Percentiles rank a stretch among this genome's conserved stretches.
Evolutionary conservation across 257 asterid species (phyloP).

Genomic region (Nicotiana tabacum): DNA sequence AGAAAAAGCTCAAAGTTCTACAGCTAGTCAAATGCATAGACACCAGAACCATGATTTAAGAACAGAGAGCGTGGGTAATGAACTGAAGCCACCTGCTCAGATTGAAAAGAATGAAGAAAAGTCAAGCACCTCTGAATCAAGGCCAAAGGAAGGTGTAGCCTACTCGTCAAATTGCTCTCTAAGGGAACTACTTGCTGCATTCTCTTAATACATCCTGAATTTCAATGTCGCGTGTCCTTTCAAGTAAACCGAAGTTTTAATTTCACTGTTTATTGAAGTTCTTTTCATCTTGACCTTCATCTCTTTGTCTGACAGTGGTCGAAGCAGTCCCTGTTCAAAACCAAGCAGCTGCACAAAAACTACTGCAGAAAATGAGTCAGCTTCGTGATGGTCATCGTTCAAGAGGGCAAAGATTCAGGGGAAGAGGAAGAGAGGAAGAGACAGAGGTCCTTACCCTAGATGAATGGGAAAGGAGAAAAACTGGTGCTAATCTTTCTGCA

Average conservation of each 20-base stretch:
- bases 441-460: constrained; percentile 59
- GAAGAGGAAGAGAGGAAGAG: constrained; percentile 42
- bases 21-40: constrained; percentile 22
- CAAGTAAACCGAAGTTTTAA: neutral
- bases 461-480: constrained; percentile 79
- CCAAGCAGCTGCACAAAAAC: constrained; percentile 89
- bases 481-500: constrained; percentile 31
- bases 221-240: constrained; percentile 2
- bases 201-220: neutral
- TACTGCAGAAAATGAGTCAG: constrained; percentile 67
- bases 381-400: constrained; percentile 33
- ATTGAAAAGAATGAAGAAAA: constrained; percentile 40
- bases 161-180: neutral
- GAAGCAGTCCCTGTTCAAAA: constrained; percentile 79
- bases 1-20: constrained; percentile 40
- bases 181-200: constrained; percentile 5
- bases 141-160: constrained; percentile 66
- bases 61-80: constrained; percentile 22
- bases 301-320: constrained; percentile 37
- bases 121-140: constrained; percentile 33
- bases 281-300: neutral
- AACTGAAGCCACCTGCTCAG: constrained; percentile 31
- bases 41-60: constrained; percentile 30
- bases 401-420: constrained; percentile 51
- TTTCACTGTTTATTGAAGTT: neutral